These are phyloP conservation scores for Hypomyces perniciosus DNA, from an alignment of 2,329 filamentous ascomycete species.

Conservation along the genomic window DNA sequence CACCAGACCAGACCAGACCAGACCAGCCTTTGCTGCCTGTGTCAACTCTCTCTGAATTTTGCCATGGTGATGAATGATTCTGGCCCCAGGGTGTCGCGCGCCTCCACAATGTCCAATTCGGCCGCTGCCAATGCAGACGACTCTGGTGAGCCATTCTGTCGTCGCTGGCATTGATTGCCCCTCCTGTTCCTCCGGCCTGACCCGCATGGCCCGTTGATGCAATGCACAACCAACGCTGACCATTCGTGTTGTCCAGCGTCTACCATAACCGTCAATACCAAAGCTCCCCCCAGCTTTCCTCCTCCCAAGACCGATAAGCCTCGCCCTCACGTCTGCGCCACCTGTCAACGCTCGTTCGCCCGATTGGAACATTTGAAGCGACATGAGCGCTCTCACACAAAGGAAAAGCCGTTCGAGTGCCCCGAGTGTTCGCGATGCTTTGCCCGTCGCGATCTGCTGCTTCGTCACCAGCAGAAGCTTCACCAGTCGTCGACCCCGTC, in stretches of 20 bases:
- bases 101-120: constrained; percentile 32
- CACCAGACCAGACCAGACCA: constrained; percentile 16
- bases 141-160: constrained; percentile 32
- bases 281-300: constrained; percentile 49
- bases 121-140: constrained; percentile 27
- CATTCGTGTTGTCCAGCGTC: constrained; percentile 32
- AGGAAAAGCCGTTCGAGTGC: constrained; percentile 98
- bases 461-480: constrained; percentile 96
- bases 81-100: constrained; percentile 31
- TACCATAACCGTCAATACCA: constrained; percentile 48
- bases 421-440: constrained; percentile 93
- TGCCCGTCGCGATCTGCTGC: constrained; percentile 80
- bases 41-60: constrained; percentile 10
- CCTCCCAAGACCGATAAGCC: constrained; percentile 97
- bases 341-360: constrained; percentile 87
- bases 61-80: constrained; percentile 38
- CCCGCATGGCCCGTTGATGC: constrained; percentile 19
- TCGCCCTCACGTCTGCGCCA: constrained; percentile 86
- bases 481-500: constrained; percentile 89
- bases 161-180: constrained; percentile 27
- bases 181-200: constrained; percentile 25
- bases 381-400: constrained; percentile 95
- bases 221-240: constrained; percentile 21
- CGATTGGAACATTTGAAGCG: constrained; percentile 94
- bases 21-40: neutral